phyloP scores from a whole-genome alignment of 129 eudicot genomes.

The Oenanthe sinensis region DNA sequence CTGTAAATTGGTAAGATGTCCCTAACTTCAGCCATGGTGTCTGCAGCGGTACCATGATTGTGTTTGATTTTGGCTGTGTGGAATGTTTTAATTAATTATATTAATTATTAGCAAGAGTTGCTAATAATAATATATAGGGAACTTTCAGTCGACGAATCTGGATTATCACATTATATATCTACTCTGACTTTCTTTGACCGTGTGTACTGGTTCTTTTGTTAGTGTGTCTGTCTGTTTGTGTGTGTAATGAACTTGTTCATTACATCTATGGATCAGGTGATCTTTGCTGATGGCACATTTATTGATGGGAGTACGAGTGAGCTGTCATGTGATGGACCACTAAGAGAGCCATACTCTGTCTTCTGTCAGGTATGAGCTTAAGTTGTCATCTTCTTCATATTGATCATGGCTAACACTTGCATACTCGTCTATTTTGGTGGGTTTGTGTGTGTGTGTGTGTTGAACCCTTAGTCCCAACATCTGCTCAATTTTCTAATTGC shows the following conservation, averaged over 20 bases:
- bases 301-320: constrained; percentile 98
- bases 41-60: not conserved
- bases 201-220: not conserved
- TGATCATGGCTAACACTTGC: not conserved
- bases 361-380: constrained; percentile 65
- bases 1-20: not conserved
- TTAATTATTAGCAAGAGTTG: no score
- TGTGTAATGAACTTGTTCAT: not conserved
- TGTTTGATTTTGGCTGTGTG: not conserved
- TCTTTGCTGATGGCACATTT: constrained; percentile 95
- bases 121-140: no score
- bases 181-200: not conserved
- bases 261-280: constrained; percentile 41
- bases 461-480: no score
- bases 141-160: not conserved
- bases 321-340: constrained; percentile 95
- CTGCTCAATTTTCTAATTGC: constrained; percentile 7
- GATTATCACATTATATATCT: not conserved
- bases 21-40: not conserved
- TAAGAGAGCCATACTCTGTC: constrained; percentile 78
- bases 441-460: no score
- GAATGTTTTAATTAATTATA: not conserved
- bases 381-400: not conserved
- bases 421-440: not conserved
- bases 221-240: not conserved